Evolutionary conservation across 345 rosid species (phyloP).

Genomic region (Lagerstroemia speciosa): DNA sequence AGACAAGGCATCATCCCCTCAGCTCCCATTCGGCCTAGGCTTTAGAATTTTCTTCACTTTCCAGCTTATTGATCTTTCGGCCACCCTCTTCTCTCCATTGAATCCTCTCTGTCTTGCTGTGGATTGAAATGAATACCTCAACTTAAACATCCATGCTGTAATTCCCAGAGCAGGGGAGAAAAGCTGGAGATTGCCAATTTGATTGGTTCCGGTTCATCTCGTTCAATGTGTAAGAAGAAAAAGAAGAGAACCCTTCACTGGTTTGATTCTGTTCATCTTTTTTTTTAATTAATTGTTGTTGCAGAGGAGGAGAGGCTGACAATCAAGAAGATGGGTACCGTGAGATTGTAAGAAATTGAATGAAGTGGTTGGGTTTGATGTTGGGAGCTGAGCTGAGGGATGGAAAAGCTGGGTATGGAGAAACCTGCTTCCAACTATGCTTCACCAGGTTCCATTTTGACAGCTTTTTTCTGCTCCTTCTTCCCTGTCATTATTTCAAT

Average conservation of each 20-base stretch:
- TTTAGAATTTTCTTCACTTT: no score
- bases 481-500: not conserved
- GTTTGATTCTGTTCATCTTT: not conserved
- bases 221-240: not conserved
- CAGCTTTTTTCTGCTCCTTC: not conserved
- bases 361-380: not conserved
- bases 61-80: not conserved
- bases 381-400: conserved; percentile 3
- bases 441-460: not conserved
- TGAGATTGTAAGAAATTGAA: not conserved
- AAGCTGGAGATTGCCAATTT: not conserved
- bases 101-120: not conserved
- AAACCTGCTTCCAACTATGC: not conserved
- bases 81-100: not conserved
- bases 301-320: not conserved
- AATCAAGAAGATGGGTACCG: not conserved
- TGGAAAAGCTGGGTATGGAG: conserved; percentile 1
- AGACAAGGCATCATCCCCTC: not conserved
- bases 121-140: not conserved
- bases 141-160: no score
- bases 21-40: not conserved
- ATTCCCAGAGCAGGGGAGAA: not conserved
- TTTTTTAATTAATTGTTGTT: not conserved
- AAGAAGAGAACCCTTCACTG: not conserved
- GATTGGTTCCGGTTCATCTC: not conserved